These are phyloP conservation scores for Cladosporium velox DNA, from an alignment of 2,329 filamentous ascomycete species.

Conservation along the genomic window DNA sequence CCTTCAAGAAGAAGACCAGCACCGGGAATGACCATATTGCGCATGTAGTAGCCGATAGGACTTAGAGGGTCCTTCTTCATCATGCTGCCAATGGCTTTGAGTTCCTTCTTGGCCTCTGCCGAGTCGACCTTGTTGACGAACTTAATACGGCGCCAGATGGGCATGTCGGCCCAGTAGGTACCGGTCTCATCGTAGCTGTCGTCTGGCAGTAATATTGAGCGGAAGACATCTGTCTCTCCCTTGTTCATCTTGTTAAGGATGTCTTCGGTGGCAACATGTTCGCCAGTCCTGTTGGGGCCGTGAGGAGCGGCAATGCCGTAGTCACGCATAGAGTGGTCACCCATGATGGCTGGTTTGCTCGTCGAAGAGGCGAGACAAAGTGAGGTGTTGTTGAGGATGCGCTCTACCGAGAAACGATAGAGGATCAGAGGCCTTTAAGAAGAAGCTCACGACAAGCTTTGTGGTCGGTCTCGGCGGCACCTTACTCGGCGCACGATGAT, in stretches of 20 bases:
- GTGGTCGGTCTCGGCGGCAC: constrained; percentile 15
- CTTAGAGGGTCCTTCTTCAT: constrained; percentile 83
- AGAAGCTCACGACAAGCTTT: constrained; percentile 21
- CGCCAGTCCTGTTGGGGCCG: constrained; percentile 48
- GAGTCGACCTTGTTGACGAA: constrained; percentile 77
- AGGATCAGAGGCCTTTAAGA: constrained; percentile 6
- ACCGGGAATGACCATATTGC: constrained; percentile 88
- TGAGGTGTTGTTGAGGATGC: neutral
- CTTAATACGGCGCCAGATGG: constrained; percentile 65
- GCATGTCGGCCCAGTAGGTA: constrained; percentile 90
- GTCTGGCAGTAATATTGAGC: constrained; percentile 79
- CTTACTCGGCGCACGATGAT: constrained; percentile 17
- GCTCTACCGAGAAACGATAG: constrained; percentile 7
- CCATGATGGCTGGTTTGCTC: constrained; percentile 26
- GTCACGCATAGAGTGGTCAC: constrained; percentile 46
- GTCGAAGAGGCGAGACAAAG: neutral
- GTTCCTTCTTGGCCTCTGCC: constrained; percentile 69
- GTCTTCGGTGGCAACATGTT: constrained; percentile 47
- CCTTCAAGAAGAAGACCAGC: constrained; percentile 89
- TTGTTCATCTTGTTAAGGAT: constrained; percentile 51
- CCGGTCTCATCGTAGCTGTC: constrained; percentile 83
- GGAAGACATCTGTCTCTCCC: constrained; percentile 67
- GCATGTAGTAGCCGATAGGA: constrained; percentile 82
- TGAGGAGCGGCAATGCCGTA: constrained; percentile 52
- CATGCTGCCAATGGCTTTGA: constrained; percentile 70